A percentile compares a stretch with the other conserved stretches of the same genome.
Evolutionary conservation across 2,329 filamentous ascomycete genomes (phyloP).

Genomic region (Colletotrichum magnum): DNA sequence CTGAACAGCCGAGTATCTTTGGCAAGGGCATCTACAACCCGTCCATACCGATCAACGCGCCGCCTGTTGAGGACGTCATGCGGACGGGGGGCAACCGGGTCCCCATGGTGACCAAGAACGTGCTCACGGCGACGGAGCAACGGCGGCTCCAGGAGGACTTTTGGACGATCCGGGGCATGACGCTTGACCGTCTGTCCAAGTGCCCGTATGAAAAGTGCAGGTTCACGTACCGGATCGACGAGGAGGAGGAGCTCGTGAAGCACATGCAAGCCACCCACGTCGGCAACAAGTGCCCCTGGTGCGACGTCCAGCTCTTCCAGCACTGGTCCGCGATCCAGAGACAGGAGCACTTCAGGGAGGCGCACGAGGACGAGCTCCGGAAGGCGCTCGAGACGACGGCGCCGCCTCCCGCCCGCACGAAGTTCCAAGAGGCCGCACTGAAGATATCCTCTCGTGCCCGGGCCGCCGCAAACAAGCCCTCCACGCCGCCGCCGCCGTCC

Average conservation of each 20-base stretch:
- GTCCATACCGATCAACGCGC: conserved; percentile 52
- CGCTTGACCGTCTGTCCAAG: conserved; percentile 51
- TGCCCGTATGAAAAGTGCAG: conserved; percentile 57
- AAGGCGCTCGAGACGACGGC: conserved; percentile 4
- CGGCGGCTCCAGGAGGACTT: conserved; percentile 53
- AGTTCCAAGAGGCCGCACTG: no score
- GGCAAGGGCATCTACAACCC: conserved; percentile 47
- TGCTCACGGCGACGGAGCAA: conserved; percentile 59
- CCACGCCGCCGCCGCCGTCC: not conserved
- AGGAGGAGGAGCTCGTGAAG: conserved; percentile 48
- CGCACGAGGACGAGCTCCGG: conserved; percentile 47
- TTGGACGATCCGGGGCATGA: conserved; percentile 50
- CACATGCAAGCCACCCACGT: conserved; percentile 55
- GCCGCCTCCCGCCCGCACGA: not conserved
- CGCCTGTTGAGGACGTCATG: conserved; percentile 54
- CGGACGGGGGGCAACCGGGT: conserved; percentile 49
- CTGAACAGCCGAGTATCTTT: conserved; percentile 48
- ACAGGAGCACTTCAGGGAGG: conserved; percentile 47
- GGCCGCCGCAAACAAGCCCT: no score
- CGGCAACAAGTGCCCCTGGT: conserved; percentile 53
- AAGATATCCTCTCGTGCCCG: no score
- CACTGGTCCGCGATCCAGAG: conserved; percentile 48
- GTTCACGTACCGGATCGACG: conserved; percentile 49
- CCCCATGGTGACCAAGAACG: conserved; percentile 53
- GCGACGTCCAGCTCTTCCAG: conserved; percentile 48